A percentile compares a stretch with the other conserved stretches of the same genome.
phyloP scores from a whole-genome alignment of 805 yeast species.

The Yueomyces sp. region DNA sequence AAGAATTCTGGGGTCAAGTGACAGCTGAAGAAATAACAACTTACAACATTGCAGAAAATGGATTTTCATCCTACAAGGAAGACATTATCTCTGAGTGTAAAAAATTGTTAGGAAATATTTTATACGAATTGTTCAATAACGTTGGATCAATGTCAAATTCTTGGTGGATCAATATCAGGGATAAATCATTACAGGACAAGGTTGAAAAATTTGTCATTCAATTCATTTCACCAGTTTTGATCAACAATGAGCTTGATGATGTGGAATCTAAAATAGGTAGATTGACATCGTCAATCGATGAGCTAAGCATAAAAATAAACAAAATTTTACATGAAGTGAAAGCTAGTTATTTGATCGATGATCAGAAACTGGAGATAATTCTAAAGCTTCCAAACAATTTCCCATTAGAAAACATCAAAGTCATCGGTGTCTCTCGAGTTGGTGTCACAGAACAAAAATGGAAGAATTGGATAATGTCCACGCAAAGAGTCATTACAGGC shows the following conservation, averaged over 20 bases:
- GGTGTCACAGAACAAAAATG: conserved; percentile 89
- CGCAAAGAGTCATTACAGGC: conserved; percentile 67
- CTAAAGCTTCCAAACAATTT: conserved; percentile 60
- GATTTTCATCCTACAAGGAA: conserved; percentile 13
- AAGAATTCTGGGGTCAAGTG: conserved; percentile 14
- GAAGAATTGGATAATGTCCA: conserved; percentile 90
- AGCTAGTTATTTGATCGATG: conserved; percentile 69
- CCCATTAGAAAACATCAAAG: conserved; percentile 65
- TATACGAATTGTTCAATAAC: conserved; percentile 17
- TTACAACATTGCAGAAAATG: conserved; percentile 8
- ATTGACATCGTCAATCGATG: conserved; percentile 25
- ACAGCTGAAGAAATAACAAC: conserved; percentile 12
- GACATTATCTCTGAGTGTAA: conserved; percentile 19
- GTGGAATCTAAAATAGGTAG: conserved; percentile 31
- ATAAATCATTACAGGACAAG: conserved; percentile 44
- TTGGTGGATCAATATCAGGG: conserved; percentile 64
- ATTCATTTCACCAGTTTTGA: conserved; percentile 50
- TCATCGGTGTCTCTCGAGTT: conserved; percentile 64
- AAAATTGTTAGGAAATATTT: conserved; percentile 14
- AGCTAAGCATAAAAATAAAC: conserved; percentile 46
- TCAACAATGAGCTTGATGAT: conserved; percentile 40
- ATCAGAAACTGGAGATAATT: conserved; percentile 69
- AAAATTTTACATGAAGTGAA: conserved; percentile 52
- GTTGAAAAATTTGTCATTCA: conserved; percentile 51
- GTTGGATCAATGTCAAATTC: conserved; percentile 22